Base-by-base conservation (phyloP, 1,284 basidiomycete genomes). In the Flammula alnicola region DNA sequence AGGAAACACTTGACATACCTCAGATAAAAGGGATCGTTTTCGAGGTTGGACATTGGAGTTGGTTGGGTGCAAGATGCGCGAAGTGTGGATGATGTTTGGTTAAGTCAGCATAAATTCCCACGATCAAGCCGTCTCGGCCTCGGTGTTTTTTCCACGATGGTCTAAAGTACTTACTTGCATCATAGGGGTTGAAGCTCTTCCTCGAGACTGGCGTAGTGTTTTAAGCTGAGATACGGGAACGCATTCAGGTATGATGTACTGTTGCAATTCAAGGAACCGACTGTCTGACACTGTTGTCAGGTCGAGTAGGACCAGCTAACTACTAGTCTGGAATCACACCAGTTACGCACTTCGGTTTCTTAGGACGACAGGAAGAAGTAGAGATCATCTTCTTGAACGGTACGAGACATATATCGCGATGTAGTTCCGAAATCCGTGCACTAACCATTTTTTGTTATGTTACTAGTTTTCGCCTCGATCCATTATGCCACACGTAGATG, bases 1-100 rank as follows among this genome's bases (percentile, higher is more conserved):
- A 42, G 17, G 47, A 46, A 33, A 55, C 25, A 32, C 52, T 40
- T n/a, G n/a, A 63, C 77, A 19, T 69, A 91, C 91, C 92, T 81
- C 57, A 94, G 78, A 73, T 95, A 95, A 73, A 94, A 74, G 9
- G 72, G 72, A 44, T 74, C 71, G 46, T 66, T 70, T 32, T 73
- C 71, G 45, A 58, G 61, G 29, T 74, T 67, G 49, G 75, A 65
- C 81, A 82, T 84, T 43, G 31, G 36, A 12, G 12, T 12, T 26
- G 40, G 32, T 29, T 32, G 26, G 9, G 19, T 12, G 16, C 16
- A 30, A 20, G 31, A 25, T 14, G 32, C 3, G 12, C n/a, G 12
- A 1, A 23, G n/a, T 22, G 19, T 33, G 14, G n/a, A 40, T 32
- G 33, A n/a, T 14, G n/a, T 6, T 31, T 17, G 20, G 12, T 32